Base-by-base conservation (phyloP, 1,284 basidiomycete species). In the Sporisorium scitamineum region DNA sequence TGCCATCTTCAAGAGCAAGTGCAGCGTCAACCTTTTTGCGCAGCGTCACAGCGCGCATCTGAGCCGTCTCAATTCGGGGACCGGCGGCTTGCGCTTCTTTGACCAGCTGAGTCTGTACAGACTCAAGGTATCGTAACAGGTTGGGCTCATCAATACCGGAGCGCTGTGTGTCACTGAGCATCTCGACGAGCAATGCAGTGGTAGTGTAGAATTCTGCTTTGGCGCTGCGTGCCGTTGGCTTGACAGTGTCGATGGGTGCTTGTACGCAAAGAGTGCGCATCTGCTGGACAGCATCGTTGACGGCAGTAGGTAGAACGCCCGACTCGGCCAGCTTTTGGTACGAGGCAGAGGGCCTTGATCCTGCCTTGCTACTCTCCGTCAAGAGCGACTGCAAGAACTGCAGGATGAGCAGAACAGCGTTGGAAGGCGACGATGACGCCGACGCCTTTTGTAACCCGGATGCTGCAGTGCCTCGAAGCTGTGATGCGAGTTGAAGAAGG, bases 141-240 rank as follows among this genome's bases (percentile, higher is more conserved):
- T 81, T 76, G 24, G 70, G 51, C 58, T 81, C 80, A 26, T 80
- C 76, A 37, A 81, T 73, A 22, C 64, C 73, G 13, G 72, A 73
- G 7, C 78, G 69, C 44, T 59, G 50, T 2, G 48, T 42, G 31
- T 73, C 72, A 42, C 61, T 56, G 18, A 81, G 68, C 61, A 72
- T 61, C 24, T 74, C 70, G 53, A 81, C 54, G 22, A 76, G 64
- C 53, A 56, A 32, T 5, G 57, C 52, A 10, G 61, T 52, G 9
- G 58, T 69, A 42, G 70, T 74, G 53, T 70, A 77, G 41, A 73
- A 62, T 13, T 70, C 57, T 3, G 75, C 56, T 34, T 77, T 77
- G 41, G 70, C 54, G 37, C 60, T 63, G 20, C 22, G 27, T 11
- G 37, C 45, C 27, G 60, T 20, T 18, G 44, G 20, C 18, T 20